These are phyloP conservation scores for Galerina sulciceps DNA, from an alignment of 768 basidiomycete species.

Conservation along the genomic window DNA sequence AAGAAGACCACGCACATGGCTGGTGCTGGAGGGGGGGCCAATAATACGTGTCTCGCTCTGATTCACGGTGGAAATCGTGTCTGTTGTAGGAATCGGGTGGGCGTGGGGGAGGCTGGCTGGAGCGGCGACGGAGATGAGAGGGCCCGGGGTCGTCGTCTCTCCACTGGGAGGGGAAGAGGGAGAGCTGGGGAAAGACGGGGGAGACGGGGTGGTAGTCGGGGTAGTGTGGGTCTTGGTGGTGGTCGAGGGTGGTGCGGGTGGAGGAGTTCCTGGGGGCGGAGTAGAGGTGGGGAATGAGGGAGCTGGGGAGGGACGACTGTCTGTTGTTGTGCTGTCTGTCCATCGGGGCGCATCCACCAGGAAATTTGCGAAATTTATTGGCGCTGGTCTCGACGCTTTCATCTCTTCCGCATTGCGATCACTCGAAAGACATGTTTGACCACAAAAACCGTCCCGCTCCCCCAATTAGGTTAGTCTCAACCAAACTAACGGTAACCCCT, in stretches of 20 bases:
- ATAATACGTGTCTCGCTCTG: neutral
- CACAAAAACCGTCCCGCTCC: constrained; percentile 25
- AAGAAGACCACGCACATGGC: neutral
- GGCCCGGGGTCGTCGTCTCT: constrained; percentile 51
- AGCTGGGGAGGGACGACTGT: constrained; percentile 55
- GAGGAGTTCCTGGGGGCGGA: constrained; percentile 34
- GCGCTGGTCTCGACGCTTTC: constrained; percentile 35
- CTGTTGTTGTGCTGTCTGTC: constrained; percentile 21
- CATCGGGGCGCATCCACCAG: constrained; percentile 11
- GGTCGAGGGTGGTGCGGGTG: constrained; percentile 28
- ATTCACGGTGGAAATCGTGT: neutral
- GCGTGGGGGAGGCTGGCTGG: constrained; percentile 21
- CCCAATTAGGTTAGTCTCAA: constrained; percentile 28
- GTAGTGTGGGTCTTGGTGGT: constrained; percentile 4
- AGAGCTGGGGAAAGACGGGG: constrained; percentile 29
- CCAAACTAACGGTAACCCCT: constrained; percentile 43
- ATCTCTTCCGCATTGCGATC: constrained; percentile 30
- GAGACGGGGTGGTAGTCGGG: constrained; percentile 31
- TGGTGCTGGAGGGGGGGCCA: neutral
- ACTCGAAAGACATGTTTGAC: constrained; percentile 37
- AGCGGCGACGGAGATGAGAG: constrained; percentile 27
- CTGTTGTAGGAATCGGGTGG: neutral
- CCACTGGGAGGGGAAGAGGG: constrained; percentile 32
- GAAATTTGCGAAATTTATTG: too few species aligned
- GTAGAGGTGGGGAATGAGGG: constrained; percentile 53